Evolutionary conservation across 148 eudicot genomes (phyloP).

Genomic region (Chenopodium quinoa): DNA sequence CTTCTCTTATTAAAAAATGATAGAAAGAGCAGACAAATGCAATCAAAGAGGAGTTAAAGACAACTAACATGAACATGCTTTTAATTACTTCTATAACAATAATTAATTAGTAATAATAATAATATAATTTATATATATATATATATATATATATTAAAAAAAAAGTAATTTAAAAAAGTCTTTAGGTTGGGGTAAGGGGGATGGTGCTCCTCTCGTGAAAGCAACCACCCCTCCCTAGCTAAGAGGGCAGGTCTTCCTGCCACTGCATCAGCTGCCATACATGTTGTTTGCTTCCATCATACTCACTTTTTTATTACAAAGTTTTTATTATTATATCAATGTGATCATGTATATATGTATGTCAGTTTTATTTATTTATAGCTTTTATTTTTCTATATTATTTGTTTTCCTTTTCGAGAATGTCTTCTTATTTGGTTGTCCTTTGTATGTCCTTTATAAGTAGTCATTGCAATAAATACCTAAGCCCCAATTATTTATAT

Average conservation of each 20-base stretch:
- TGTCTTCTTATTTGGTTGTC: conserved; percentile 9
- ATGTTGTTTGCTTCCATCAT: conserved; percentile 9
- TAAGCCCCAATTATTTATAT: not conserved
- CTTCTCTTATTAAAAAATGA: not conserved
- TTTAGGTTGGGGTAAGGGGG: not conserved
- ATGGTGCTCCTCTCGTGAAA: conserved; percentile 21
- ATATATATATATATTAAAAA: not conserved
- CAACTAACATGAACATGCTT: conserved; percentile 2
- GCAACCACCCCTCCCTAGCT: not conserved
- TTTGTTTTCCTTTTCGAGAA: conserved; percentile 14
- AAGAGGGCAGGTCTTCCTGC: not conserved
- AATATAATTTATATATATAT: no score
- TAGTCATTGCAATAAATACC: not conserved
- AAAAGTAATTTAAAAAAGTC: not conserved
- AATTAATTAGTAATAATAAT: no score
- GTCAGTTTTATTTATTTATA: not conserved
- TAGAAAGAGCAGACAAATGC: not conserved
- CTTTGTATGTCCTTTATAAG: not conserved
- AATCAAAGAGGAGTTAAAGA: conserved; percentile 12
- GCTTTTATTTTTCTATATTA: not conserved
- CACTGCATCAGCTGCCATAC: conserved; percentile 12
- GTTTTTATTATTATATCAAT: not conserved
- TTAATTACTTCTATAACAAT: no score
- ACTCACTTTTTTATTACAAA: not conserved
- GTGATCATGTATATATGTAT: not conserved